Conservation (phyloP, 129 eudicot species). For the Daucus carota region DH1_v3.0 NC_030385.2:31934501-31935000, state of each 20-base stretch:
- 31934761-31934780: no score
- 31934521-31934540: neutral
- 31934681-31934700: neutral
- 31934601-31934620: neutral
- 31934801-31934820: no score
- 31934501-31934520: neutral
- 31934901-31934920: no score
- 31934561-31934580: neutral
- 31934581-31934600: neutral
- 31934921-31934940: no score
- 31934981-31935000: neutral
- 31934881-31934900: no score
- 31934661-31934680: neutral
- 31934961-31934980: neutral
- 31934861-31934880: no score
- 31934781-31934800: no score
- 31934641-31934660: neutral
- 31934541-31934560: neutral
- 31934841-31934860: no score
- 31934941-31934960: no score
- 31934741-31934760: neutral
- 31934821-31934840: no score
- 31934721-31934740: neutral
- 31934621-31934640: constrained; percentile 7
- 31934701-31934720: neutral